These are phyloP conservation scores for Sphaerulina populicola DNA, from an alignment of 2,329 filamentous ascomycete species.

Conservation along the genomic window DNA sequence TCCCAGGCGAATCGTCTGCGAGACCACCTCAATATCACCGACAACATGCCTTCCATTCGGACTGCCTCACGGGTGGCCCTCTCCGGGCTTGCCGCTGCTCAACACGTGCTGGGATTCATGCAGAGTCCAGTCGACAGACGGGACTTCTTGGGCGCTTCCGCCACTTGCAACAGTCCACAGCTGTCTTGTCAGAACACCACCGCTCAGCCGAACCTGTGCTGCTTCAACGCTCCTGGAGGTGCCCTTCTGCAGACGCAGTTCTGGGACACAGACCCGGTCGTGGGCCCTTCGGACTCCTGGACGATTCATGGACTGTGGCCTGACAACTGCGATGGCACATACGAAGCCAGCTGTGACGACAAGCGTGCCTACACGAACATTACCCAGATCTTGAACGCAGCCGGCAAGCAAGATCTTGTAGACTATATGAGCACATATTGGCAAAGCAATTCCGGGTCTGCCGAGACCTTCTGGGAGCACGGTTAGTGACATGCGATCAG, in stretches of 20 bases:
- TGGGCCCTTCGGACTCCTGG: slow-evolving; percentile 62
- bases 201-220: slow-evolving; percentile 57
- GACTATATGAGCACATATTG: slow-evolving; percentile 63
- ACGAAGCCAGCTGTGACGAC: slow-evolving; percentile 57
- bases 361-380: slow-evolving; percentile 58
- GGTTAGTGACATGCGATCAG: not conserved
- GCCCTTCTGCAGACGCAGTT: slow-evolving; percentile 68
- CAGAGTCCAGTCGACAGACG: slow-evolving; percentile 13
- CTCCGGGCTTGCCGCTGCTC: slow-evolving; percentile 25
- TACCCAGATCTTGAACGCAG: slow-evolving; percentile 50
- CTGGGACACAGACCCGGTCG: slow-evolving; percentile 60
- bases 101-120: slow-evolving; percentile 23
- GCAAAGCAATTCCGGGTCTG: slow-evolving; percentile 58
- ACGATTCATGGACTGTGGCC: slow-evolving; percentile 60
- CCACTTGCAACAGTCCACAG: slow-evolving; percentile 36
- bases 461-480: slow-evolving; percentile 55
- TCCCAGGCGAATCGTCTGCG: slow-evolving; percentile 7
- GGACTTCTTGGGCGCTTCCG: slow-evolving; percentile 13
- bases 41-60: slow-evolving; percentile 28
- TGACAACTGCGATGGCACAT: slow-evolving; percentile 58
- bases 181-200: slow-evolving; percentile 59
- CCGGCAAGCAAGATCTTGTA: slow-evolving; percentile 50
- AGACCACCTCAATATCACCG: slow-evolving; percentile 9
- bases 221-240: slow-evolving; percentile 64
- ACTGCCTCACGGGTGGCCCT: slow-evolving; percentile 24